Evolutionary conservation across 2,329 filamentous ascomycete species (phyloP), one percentile per base, ranked within the genome.

Genomic region (Penicillium sp.): DNA sequence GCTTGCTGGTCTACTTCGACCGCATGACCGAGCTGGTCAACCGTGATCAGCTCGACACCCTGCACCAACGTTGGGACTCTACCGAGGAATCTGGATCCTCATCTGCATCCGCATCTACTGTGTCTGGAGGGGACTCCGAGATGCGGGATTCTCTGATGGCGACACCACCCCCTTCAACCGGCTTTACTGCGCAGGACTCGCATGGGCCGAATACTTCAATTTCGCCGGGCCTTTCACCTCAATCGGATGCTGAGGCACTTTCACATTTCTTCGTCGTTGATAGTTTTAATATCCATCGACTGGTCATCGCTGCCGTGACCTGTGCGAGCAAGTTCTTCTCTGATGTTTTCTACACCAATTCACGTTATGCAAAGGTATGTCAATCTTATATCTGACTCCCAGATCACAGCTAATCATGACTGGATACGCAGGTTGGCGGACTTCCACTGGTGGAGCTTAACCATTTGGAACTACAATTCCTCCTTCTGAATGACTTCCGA

Each of bases 251-350:
- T 1, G 79, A 83, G 55, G 80, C 79, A 53, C 76, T 87, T 42
- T 85, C 84, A 3, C 86, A 89, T 67, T 89, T 87, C 68, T 97
- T 99, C 71, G 93, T 97, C 39, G 94, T 97, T 11, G 94, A 99
- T 76, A 97, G 94, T 77, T 99, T 94, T 79, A 99, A 99, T 76
- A 97, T 99, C 61, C 94, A 99, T 72, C 87, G 94, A 53, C 80
- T 99, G 53, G 92, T 97, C 53, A 99, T 99, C 71, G 91, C 94
- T 2, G 94, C 93, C 35, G 94, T 99, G 43, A 99, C 94, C 3
- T 97, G 94, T 75, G 92, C 94, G 5, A 97, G 93, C 84, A 99
- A 99, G 76, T 99, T 97, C 81, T 99, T 99, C 76, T 97, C 93
- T 5, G 86, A 99, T 76, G 93, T 97, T 39, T 99, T 99, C 69